Evolutionary conservation across 73 alveolate genomes (phyloP).

Genomic region (Durusdinium trenchii): DNA sequence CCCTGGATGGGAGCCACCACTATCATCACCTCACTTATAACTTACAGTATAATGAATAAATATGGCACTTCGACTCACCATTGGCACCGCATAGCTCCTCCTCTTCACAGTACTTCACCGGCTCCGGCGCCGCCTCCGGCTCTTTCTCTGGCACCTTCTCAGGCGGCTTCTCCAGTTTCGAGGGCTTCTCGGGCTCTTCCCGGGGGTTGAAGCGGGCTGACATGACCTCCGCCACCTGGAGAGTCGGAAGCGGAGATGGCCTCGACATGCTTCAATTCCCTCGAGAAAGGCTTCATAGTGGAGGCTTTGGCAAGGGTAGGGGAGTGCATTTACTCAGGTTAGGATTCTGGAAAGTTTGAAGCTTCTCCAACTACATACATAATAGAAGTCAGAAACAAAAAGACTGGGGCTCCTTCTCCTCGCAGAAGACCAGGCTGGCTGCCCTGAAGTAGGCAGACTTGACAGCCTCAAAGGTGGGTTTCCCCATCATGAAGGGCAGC

Average conservation of each 20-base stretch:
- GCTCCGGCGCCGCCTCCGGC: background rate
- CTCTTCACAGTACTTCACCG: conserved; percentile 56
- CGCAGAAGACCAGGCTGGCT: conserved; percentile 75
- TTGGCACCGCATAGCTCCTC: no score
- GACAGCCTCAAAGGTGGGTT: conserved; percentile 89
- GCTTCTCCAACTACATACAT: no score
- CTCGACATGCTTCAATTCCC: no score
- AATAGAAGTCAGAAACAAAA: no score
- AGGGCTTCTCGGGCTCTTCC: background rate
- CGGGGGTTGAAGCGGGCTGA: conserved; percentile 52
- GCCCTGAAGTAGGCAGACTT: conserved; percentile 87
- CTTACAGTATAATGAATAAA: background rate
- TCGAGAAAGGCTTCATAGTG: no score
- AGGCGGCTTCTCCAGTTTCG: background rate
- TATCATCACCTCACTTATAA: no score
- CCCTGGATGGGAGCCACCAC: no score
- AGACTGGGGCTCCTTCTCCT: no score
- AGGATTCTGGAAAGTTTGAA: no score
- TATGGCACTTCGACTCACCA: background rate
- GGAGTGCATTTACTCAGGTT: no score
- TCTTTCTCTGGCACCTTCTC: background rate
- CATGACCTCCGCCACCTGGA: conserved; percentile 58
- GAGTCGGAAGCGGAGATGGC: no score
- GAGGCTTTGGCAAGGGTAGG: no score
- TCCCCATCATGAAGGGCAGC: conserved; percentile 94